Percentiles rank a stretch among this genome's conserved stretches.
These are phyloP conservation scores for Cinchona pubescens DNA, from an alignment of 257 asterid genomes.

Conservation along the genomic window DNA sequence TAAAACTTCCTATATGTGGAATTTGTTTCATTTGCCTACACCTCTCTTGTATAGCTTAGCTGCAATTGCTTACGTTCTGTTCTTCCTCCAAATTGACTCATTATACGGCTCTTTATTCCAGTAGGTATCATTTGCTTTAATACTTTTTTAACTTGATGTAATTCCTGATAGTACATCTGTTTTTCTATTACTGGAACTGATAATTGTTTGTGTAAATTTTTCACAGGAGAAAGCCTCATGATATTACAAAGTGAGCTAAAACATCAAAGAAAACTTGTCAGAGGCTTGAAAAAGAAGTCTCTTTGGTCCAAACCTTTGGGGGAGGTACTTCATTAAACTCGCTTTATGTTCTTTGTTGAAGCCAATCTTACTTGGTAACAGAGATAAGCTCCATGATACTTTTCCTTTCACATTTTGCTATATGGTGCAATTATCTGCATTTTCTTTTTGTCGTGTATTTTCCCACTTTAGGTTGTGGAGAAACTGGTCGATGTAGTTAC, in stretches of 20 bases:
- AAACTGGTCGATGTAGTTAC: constrained; percentile 90
- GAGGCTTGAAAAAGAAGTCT: constrained; percentile 91
- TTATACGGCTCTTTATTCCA: background rate
- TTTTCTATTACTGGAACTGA: background rate
- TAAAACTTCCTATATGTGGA: background rate
- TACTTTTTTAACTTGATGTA: background rate
- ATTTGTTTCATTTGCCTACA: background rate
- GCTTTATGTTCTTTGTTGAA: background rate
- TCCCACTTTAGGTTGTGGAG: constrained; percentile 71
- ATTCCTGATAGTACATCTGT: background rate
- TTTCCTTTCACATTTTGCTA: background rate
- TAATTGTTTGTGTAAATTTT: constrained; percentile 1
- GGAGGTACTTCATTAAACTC: constrained; percentile 58
- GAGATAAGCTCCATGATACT: background rate
- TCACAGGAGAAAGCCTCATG: constrained; percentile 73
- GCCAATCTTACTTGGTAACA: background rate
- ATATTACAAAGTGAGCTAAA: constrained; percentile 83
- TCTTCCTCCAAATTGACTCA: constrained; percentile 3
- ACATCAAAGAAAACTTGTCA: constrained; percentile 84
- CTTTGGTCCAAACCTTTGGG: constrained; percentile 95
- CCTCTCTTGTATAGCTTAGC: background rate
- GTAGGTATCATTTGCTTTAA: background rate
- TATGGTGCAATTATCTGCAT: constrained; percentile 3
- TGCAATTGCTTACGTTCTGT: background rate
- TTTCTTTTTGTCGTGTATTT: constrained; percentile 15